Conservation (phyloP, 169 alveolate genomes). For the Cryptosporidium baileyi region DNA sequence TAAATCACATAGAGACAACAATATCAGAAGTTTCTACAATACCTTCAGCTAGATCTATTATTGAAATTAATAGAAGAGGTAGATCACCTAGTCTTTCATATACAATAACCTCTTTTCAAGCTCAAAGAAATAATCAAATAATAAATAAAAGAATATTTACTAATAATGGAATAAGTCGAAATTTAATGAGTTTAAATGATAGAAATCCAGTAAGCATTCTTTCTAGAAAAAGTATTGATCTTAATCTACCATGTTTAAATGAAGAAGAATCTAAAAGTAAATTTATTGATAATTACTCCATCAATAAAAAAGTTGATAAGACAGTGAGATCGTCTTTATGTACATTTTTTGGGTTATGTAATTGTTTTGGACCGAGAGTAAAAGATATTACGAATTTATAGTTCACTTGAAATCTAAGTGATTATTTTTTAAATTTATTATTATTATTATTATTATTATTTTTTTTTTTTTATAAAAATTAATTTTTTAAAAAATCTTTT, state of each 20-base stretch:
- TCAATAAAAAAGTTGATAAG: not conserved
- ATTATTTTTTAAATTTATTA: too few species aligned
- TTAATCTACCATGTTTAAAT: conserved; percentile 45
- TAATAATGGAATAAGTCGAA: not conserved
- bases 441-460: too few species aligned
- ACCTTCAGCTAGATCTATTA: conserved; percentile 54
- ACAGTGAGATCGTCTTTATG: conserved; percentile 43
- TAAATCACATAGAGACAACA: conserved; percentile 30
- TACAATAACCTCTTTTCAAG: conserved; percentile 38
- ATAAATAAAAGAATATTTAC: not conserved
- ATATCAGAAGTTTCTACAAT: conserved; percentile 64
- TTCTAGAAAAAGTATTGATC: conserved; percentile 43
- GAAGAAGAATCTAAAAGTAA: not conserved
- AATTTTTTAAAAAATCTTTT: too few species aligned
- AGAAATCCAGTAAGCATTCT: conserved; percentile 35
- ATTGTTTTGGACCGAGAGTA: conserved; percentile 56
- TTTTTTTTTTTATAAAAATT: too few species aligned
- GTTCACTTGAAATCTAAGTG: too few species aligned
- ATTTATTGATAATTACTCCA: not conserved
- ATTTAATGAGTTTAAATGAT: conserved; percentile 44
- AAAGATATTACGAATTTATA: conserved; percentile 1
- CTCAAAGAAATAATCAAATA: conserved; percentile 3
- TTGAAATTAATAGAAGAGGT: conserved; percentile 52
- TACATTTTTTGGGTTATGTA: conserved; percentile 24
- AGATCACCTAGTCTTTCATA: conserved; percentile 67